Evolutionary conservation across 2,329 filamentous ascomycete species (phyloP).

Genomic region (Blumeria hordei): DNA sequence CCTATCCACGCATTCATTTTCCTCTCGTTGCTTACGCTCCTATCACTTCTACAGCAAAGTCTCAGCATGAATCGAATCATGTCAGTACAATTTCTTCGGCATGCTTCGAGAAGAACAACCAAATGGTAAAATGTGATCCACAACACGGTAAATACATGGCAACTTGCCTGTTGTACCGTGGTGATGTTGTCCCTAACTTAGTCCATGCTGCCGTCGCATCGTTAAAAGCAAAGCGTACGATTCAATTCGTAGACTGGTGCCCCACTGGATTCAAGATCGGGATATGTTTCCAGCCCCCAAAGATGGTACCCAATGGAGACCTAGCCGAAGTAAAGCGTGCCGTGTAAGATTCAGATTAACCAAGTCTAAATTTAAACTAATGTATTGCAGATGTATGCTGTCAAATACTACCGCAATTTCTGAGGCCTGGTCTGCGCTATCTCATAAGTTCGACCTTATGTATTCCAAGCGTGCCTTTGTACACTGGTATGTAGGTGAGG

Average conservation of each 20-base stretch:
- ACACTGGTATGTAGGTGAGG: constrained; percentile 48
- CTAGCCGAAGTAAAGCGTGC: constrained; percentile 94
- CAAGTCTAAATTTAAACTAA: neutral
- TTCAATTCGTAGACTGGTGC: constrained; percentile 99
- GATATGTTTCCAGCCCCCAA: constrained; percentile 97
- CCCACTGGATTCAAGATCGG: constrained; percentile 99
- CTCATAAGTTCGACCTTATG: constrained; percentile 48
- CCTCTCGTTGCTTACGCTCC: constrained; percentile 90
- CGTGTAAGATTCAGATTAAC: constrained; percentile 22
- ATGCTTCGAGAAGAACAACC: constrained; percentile 99
- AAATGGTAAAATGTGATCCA: constrained; percentile 99
- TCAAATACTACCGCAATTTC: constrained; percentile 43
- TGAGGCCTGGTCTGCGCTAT: constrained; percentile 38
- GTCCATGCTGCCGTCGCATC: constrained; percentile 78
- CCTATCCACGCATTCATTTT: constrained; percentile 98
- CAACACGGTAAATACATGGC: constrained; percentile 99
- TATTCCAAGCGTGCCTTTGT: constrained; percentile 45
- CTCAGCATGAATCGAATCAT: constrained; percentile 91
- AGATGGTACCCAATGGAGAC: constrained; percentile 90
- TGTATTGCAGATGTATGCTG: constrained; percentile 23
- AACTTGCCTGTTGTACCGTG: constrained; percentile 91
- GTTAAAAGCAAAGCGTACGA: constrained; percentile 97
- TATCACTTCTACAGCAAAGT: constrained; percentile 85
- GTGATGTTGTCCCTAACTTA: constrained; percentile 93
- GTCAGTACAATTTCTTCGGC: constrained; percentile 97